A percentile compares a stretch with the other conserved stretches of the same genome.
phyloP scores from a whole-genome alignment of 768 basidiomycete genomes.

The Hortiboletus flavorubellus region DNA sequence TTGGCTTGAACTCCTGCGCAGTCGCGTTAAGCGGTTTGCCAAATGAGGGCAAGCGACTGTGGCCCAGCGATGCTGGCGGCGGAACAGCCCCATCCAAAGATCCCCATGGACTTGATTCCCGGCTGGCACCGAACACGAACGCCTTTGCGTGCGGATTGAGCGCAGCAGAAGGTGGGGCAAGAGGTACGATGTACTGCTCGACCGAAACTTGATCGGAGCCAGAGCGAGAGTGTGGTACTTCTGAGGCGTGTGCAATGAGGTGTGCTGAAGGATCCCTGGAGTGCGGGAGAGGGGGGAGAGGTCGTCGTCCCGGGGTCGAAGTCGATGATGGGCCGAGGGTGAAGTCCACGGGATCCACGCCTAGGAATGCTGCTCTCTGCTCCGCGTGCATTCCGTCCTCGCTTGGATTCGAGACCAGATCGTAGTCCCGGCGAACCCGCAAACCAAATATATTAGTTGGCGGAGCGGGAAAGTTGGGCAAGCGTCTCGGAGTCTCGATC shows the following conservation, averaged over 20 bases:
- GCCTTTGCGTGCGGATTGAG: slow-evolving; percentile 83
- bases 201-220: slow-evolving; percentile 41
- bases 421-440: slow-evolving; percentile 48
- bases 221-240: slow-evolving; percentile 59
- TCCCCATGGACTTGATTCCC: slow-evolving; percentile 34
- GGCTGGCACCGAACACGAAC: slow-evolving; percentile 66
- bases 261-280: slow-evolving; percentile 63
- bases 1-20: slow-evolving; percentile 80
- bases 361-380: slow-evolving; percentile 42
- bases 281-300: slow-evolving; percentile 59
- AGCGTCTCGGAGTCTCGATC: slow-evolving; percentile 61
- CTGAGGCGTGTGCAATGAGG: slow-evolving; percentile 58
- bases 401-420: slow-evolving; percentile 83
- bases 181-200: slow-evolving; percentile 17
- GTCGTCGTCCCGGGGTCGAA: slow-evolving; percentile 42
- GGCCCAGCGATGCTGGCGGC: slow-evolving; percentile 39
- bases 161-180: slow-evolving; percentile 23
- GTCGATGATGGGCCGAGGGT: slow-evolving; percentile 46
- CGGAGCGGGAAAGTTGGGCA: slow-evolving; percentile 80
- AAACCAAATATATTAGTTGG: slow-evolving; percentile 51
- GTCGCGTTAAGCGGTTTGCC: slow-evolving; percentile 75
- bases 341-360: slow-evolving; percentile 41
- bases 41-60: slow-evolving; percentile 43
- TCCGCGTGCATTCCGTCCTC: slow-evolving; percentile 55
- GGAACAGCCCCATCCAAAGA: slow-evolving; percentile 26